phyloP scores from a whole-genome alignment of 2,329 filamentous ascomycete species.

The Cladorrhinum sp. region DNA sequence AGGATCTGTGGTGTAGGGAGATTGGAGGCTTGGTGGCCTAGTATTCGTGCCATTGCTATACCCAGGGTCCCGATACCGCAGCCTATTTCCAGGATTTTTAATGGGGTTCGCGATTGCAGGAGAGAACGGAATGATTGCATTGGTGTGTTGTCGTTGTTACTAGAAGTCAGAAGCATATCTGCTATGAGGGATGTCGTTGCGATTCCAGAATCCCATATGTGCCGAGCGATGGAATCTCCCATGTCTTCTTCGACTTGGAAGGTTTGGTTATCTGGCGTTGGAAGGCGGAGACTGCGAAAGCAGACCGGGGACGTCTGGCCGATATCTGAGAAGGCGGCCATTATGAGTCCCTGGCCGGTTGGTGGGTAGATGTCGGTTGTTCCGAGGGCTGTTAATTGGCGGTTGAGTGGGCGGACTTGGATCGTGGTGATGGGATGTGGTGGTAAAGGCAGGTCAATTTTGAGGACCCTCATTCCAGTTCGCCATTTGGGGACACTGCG shows the following conservation, averaged over 20 bases:
- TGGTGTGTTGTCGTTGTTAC: background rate
- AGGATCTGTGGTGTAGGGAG: conserved; percentile 19
- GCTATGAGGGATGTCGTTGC: conserved; percentile 41
- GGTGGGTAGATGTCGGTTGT: conserved; percentile 24
- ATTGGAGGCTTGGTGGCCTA: conserved; percentile 4
- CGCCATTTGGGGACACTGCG: conserved; percentile 28
- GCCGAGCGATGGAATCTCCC: conserved; percentile 58
- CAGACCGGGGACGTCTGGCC: conserved; percentile 26
- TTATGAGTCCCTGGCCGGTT: conserved; percentile 37
- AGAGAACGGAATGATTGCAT: conserved; percentile 33
- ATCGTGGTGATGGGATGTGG: conserved; percentile 22
- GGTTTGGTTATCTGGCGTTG: conserved; percentile 9
- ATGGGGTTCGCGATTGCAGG: conserved; percentile 26
- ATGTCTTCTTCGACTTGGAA: conserved; percentile 54
- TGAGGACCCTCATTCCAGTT: conserved; percentile 37
- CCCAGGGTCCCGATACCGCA: conserved; percentile 57
- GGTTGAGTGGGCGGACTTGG: conserved; percentile 27
- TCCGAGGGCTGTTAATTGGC: conserved; percentile 21
- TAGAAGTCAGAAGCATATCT: conserved; percentile 22
- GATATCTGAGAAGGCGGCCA: conserved; percentile 43
- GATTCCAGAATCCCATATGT: conserved; percentile 58
- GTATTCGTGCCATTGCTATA: conserved; percentile 42
- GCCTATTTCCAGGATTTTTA: conserved; percentile 54
- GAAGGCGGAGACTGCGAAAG: conserved; percentile 33
- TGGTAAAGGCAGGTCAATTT: conserved; percentile 33